phyloP scores from a whole-genome alignment of 2,329 filamentous ascomycete genomes.

The Dothistroma septosporum region DNA sequence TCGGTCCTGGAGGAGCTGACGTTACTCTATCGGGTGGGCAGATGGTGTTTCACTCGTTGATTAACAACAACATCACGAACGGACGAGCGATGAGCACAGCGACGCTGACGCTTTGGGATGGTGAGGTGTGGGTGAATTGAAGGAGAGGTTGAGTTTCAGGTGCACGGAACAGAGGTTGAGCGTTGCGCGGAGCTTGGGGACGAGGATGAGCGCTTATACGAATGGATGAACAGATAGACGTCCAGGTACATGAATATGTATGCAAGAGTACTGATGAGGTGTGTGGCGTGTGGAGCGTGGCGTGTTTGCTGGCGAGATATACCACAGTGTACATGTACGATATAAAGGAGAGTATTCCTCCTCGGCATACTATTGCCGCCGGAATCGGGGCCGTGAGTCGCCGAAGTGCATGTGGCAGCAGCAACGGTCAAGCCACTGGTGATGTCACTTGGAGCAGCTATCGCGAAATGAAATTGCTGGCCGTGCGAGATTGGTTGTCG shows the following conservation, averaged over 20 bases:
- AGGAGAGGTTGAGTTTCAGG: background rate
- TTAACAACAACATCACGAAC: constrained; percentile 11
- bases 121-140: constrained; percentile 4
- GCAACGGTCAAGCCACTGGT: background rate
- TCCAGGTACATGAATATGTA: no score
- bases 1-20: constrained; percentile 24
- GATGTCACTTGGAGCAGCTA: background rate
- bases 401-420: background rate
- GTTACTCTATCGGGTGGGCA: constrained; percentile 1
- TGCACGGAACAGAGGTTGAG: background rate
- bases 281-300: background rate
- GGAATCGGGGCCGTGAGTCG: background rate
- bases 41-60: constrained; percentile 8
- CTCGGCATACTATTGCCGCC: background rate
- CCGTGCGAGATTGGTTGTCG: background rate
- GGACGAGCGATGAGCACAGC: constrained; percentile 11
- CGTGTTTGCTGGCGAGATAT: background rate
- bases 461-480: background rate
- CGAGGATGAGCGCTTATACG: background rate
- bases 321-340: background rate
- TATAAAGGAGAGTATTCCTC: background rate
- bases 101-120: constrained; percentile 1
- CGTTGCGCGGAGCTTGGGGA: background rate
- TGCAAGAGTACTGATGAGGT: background rate
- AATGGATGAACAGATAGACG: background rate